Evolutionary conservation across 768 basidiomycete genomes (phyloP), one percentile per base, ranked within the genome.

Genomic region (Rickenella mellea): DNA sequence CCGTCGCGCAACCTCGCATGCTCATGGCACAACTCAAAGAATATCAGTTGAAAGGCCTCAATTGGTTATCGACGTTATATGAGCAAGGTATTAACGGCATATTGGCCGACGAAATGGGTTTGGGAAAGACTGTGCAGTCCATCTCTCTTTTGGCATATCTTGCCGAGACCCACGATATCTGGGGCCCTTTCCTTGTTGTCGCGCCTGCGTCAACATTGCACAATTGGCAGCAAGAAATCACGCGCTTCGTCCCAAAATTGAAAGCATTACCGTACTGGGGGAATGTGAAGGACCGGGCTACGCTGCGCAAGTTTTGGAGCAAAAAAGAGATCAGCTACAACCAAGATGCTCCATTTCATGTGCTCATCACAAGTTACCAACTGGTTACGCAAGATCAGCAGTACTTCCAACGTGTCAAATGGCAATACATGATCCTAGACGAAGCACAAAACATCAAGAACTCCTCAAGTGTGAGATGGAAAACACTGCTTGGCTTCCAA

Each of bases 351-450:
- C 92, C 90, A 1, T 99, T 97, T 64, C 96, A 98, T 57, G 76
- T 99, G 38, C 72, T 99, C 17, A 90, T 99, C 41, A 98, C 96
- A 2, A 93, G 90, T 53, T 99, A 99, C 63, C 94, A 97, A 55
- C 64, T 99, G 55, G 91, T 89, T 41, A 92, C 90, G 2, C 86
- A 89, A 68, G 96, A 98, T 57, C 92, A 96, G 55, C 89, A 97
- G 52, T 96, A 99, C 64, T 94, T 99, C 65, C 89, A 96, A 56
- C 78, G 87, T 28, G 83, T 97, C 48, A 94, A 91, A 55, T 99
- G 96, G 96, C 96, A 99, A 63, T 99, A 98, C 58, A 98, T 98
- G 94, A 78, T 99, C 45, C 71, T 99, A n/a, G 96, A 99, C 54
- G 96, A 99, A 62, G 96, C 96, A 2, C 96, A 99, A 62, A 97